Percentiles rank a stretch among this genome's conserved stretches.
Conservation (phyloP, 305 asterid species). For the Stenogyne calaminthoides region DNA sequence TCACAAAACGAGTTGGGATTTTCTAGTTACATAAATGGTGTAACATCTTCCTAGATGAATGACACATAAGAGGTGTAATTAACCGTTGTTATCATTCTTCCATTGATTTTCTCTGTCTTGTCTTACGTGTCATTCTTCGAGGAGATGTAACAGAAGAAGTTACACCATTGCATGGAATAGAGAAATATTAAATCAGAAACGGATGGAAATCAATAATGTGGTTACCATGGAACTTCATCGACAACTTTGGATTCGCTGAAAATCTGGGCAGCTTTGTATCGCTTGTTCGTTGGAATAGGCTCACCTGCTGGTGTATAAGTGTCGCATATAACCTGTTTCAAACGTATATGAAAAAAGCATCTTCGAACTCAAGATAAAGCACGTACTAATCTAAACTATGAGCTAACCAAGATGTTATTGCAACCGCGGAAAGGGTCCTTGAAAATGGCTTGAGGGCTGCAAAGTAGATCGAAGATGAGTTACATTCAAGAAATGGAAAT, state of each 20-base stretch:
- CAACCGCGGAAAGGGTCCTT: constrained; percentile 99
- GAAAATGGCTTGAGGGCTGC: constrained; percentile 96
- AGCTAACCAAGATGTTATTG: constrained; percentile 87
- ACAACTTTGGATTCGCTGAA: constrained; percentile 79
- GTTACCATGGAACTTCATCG: constrained; percentile 88
- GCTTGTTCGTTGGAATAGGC: constrained; percentile 96
- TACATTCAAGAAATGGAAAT: constrained; percentile 2
- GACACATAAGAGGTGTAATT: background rate
- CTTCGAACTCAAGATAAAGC: constrained; percentile 6
- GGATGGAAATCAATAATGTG: constrained; percentile 6
- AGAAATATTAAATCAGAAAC: background rate
- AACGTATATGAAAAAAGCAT: constrained; percentile 2
- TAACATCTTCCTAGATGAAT: background rate
- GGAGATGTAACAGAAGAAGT: background rate
- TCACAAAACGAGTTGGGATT: background rate
- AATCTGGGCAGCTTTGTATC: constrained; percentile 80
- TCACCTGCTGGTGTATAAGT: constrained; percentile 92
- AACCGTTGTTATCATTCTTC: background rate
- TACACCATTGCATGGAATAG: background rate
- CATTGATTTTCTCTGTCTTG: no score
- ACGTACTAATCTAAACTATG: constrained; percentile 2
- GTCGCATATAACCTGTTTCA: constrained; percentile 80
- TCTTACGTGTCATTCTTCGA: no score
- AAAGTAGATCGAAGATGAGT: constrained; percentile 27
- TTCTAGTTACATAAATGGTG: background rate